phyloP scores from a whole-genome alignment of 192 early-diverging fungal species.

The Kickxella alabastrina region DNA sequence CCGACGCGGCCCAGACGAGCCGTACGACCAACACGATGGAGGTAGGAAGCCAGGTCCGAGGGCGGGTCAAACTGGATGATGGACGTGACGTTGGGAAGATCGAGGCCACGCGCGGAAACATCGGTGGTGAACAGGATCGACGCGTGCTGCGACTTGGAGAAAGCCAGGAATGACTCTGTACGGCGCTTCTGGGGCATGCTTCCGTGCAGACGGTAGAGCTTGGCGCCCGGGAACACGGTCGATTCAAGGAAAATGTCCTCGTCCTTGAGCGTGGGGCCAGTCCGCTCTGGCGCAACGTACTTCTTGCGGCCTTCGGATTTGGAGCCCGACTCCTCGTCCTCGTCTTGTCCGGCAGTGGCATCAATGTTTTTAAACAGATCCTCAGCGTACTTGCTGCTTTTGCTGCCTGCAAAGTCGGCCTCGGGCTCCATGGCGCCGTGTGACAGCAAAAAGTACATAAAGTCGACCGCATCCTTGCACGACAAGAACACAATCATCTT shows the following conservation, averaged over 20 bases:
- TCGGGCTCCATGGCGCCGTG: slow-evolving; percentile 52
- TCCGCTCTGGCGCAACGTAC: slow-evolving; percentile 7
- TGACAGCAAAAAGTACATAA: slow-evolving; percentile 80
- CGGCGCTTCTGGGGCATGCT: slow-evolving; percentile 78
- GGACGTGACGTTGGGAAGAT: slow-evolving; percentile 86
- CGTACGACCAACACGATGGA: slow-evolving; percentile 96
- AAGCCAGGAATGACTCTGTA: slow-evolving; percentile 68
- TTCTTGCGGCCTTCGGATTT: slow-evolving; percentile 3
- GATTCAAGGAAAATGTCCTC: slow-evolving; percentile 46
- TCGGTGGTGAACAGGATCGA: slow-evolving; percentile 92
- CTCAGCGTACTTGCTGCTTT: slow-evolving; percentile 48
- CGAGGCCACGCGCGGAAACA: slow-evolving; percentile 95
- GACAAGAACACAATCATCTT: slow-evolving; percentile 90
- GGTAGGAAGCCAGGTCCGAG: slow-evolving; percentile 88
- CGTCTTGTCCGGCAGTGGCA: slow-evolving; percentile 16
- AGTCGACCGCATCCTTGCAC: slow-evolving; percentile 92
- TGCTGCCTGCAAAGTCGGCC: slow-evolving; percentile 39
- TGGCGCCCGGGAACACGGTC: slow-evolving; percentile 62
- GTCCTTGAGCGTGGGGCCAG: slow-evolving; percentile 25
- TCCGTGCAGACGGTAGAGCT: slow-evolving; percentile 85
- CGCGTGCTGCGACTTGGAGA: slow-evolving; percentile 55
- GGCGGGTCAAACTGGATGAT: slow-evolving; percentile 98
- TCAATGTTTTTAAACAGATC: slow-evolving; percentile 38
- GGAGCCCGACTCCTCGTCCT: slow-evolving; percentile 17
- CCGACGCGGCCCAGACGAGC: slow-evolving; percentile 90